Base-by-base conservation (phyloP, 164 flowering plant genomes). In the Santalum album region DNA sequence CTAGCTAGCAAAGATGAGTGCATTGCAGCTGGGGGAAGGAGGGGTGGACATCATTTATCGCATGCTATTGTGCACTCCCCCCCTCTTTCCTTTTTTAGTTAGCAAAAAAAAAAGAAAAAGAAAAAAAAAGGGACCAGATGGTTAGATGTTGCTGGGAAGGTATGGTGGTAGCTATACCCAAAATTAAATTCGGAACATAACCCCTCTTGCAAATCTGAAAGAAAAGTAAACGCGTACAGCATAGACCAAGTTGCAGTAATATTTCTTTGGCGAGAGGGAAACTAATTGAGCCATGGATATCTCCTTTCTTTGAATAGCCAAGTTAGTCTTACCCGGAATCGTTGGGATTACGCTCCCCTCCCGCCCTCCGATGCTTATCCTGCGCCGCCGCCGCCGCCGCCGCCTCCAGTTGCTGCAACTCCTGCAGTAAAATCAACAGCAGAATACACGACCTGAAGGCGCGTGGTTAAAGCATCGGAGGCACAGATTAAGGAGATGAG, bases 31-130 rank as follows among this genome's bases (percentile, higher is more conserved):
- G 17, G 42, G 9, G 34, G 6, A 29, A 29, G 9, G 34, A 29
- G 4, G 34, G 4, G 34, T 29, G 34, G 12, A 16, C 4, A 14
- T 15, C 16, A 38, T 38, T 10, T 48, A 49, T 51, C 65, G 27
- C 64, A 70, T 65, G 72, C 70, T 62, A 71, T 71, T 67, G 61
- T 75, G 75, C 75, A 71, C 75, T 3, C 9, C 34, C 34, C n/a
- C n/a, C n/a, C n/a, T n/a, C n/a, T n/a, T n/a, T n/a, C n/a, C n/a
- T n/a, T n/a, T n/a, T n/a, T n/a, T n/a, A n/a, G n/a, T n/a, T n/a
- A n/a, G n/a, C n/a, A n/a, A n/a, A n/a, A n/a, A n/a, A n/a, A n/a
- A n/a, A n/a, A n/a, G n/a, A n/a, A n/a, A n/a, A n/a, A n/a, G n/a
- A n/a, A n/a, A n/a, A n/a, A n/a, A n/a, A n/a, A n/a, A n/a, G n/a